phyloP scores from a whole-genome alignment of 345 rosid genomes.

The Eucalyptus erythrocorys region DNA sequence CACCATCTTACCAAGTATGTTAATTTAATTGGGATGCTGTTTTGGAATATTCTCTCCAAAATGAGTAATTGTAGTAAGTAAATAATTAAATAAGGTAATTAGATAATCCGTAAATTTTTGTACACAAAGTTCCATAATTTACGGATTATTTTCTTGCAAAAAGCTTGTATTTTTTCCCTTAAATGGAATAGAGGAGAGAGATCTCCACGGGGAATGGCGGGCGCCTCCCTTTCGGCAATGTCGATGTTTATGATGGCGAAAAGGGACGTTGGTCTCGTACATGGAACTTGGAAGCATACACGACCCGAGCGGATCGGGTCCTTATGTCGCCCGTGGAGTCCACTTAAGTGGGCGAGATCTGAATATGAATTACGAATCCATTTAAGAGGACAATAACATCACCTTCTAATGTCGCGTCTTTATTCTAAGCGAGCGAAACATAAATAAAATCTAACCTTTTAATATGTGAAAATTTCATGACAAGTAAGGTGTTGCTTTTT shows the following conservation, averaged over 20 bases:
- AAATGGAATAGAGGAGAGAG: too few relatives aligned
- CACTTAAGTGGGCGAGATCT: not conserved
- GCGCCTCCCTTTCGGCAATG: not conserved
- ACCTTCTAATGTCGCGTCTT: accelerated
- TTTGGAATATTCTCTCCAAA: not conserved
- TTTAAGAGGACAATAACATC: too few relatives aligned
- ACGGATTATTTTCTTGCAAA: not conserved
- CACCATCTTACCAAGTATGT: not conserved
- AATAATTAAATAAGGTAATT: not conserved
- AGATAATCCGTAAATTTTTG: not conserved
- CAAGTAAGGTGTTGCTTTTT: too few relatives aligned
- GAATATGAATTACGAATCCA: not conserved
- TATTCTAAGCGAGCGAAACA: not conserved
- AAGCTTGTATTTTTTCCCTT: not conserved
- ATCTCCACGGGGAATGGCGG: not conserved
- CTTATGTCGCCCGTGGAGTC: not conserved
- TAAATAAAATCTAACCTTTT: not conserved
- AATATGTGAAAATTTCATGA: accelerated
- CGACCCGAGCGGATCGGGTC: not conserved
- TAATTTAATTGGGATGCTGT: not conserved
- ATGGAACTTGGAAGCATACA: not conserved
- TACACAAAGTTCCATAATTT: not conserved
- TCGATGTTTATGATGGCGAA: not conserved
- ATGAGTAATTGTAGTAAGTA: not conserved
- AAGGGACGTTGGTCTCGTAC: not conserved